Percentiles rank a stretch among this genome's conserved stretches.
Evolutionary conservation across 164 flowering plant genomes (phyloP).

Genomic region (Cinnamomum micranthum): DNA sequence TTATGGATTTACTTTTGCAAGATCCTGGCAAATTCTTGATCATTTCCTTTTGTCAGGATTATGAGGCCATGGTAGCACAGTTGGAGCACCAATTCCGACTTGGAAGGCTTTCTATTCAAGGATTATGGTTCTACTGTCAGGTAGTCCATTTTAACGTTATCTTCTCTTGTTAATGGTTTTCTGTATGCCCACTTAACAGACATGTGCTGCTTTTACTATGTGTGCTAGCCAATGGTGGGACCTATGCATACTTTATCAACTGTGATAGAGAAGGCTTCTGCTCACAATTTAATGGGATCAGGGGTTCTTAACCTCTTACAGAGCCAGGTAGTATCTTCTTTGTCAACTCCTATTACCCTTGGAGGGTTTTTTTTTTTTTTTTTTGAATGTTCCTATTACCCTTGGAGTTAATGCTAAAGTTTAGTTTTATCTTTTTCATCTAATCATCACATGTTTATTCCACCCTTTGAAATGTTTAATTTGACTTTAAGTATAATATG

Average conservation of each 20-base stretch:
- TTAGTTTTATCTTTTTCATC: not conserved
- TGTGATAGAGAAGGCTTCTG: constrained; percentile 68
- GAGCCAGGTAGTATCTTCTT: constrained; percentile 58
- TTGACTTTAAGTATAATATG: not conserved
- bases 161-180: not conserved
- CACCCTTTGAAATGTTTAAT: not conserved
- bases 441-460: not conserved
- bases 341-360: not conserved
- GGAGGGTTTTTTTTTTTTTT: not conserved
- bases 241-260: constrained; percentile 80
- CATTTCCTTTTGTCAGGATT: constrained; percentile 51
- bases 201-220: not conserved
- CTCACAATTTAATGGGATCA: constrained; percentile 63
- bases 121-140: constrained; percentile 98
- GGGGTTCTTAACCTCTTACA: constrained; percentile 91
- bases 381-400: not conserved
- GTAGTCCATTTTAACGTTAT: constrained; percentile 27
- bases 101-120: constrained; percentile 90
- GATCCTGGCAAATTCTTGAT: not conserved
- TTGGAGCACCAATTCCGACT: constrained; percentile 96
- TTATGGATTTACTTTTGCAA: not conserved
- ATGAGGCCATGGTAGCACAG: constrained; percentile 96
- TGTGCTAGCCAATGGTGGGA: constrained; percentile 81
- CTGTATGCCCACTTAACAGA: not conserved
- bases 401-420: not conserved